Percentiles rank a stretch among this genome's conserved stretches.
These are phyloP conservation scores for Gnomoniopsis smithogilvyi DNA, from an alignment of 2,329 filamentous ascomycete species.

Conservation along the genomic window DNA sequence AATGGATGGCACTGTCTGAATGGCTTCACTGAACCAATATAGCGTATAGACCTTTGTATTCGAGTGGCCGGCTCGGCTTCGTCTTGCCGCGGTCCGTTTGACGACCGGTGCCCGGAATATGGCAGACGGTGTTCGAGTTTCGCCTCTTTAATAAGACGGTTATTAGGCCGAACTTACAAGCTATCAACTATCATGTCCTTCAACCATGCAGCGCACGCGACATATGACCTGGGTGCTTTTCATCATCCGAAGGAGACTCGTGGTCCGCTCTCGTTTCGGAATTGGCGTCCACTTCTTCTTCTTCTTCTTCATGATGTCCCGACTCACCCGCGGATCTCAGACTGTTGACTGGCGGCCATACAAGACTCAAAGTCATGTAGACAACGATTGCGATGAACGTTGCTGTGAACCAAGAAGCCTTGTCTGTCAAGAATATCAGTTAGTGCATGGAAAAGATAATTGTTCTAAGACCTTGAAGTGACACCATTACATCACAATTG, in stretches of 20 bases:
- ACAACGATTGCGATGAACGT: slow-evolving; percentile 1
- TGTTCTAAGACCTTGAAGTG: too few species aligned
- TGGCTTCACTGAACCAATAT: neutral
- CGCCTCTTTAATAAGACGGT: too few species aligned
- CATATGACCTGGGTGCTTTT: neutral
- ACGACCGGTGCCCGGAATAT: too few species aligned
- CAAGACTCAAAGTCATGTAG: slow-evolving; percentile 2
- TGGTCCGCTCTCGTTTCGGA: neutral
- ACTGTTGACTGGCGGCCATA: neutral
- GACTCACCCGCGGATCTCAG: neutral
- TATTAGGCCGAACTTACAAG: neutral
- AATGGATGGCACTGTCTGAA: neutral
- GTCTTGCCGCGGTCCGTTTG: too few species aligned
- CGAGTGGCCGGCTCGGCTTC: too few species aligned
- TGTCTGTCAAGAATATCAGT: slow-evolving; percentile 4
- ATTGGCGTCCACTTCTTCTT: neutral
- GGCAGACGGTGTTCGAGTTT: too few species aligned
- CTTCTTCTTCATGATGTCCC: neutral
- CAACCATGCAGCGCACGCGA: too few species aligned
- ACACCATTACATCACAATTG: too few species aligned
- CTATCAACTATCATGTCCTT: neutral
- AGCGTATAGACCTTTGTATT: neutral
- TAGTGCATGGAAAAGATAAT: neutral
- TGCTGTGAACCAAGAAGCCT: slow-evolving; percentile 8
- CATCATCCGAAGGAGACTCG: neutral